phyloP scores from a whole-genome alignment of 2,329 filamentous ascomycete genomes.

The Fusarium sp. region DNA sequence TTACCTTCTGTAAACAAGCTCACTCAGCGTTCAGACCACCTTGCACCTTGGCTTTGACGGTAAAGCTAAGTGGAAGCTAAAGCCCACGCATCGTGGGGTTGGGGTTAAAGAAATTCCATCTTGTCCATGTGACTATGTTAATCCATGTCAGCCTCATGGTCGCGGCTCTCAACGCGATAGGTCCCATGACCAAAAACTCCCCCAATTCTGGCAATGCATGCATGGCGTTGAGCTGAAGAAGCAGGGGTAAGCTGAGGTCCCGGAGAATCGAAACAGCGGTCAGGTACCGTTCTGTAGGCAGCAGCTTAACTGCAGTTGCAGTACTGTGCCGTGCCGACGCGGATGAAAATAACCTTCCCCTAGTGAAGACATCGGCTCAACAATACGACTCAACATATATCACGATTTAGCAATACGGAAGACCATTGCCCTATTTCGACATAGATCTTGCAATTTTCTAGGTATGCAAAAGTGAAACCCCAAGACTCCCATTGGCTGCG shows the following conservation, averaged over 20 bases:
- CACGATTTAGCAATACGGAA: background rate
- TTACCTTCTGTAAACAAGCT: conserved; percentile 19
- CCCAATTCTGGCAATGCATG: background rate
- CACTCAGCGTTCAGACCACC: conserved; percentile 8
- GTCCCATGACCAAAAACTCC: conserved; percentile 11
- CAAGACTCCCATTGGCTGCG: background rate
- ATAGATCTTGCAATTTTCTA: background rate
- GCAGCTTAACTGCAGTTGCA: conserved; percentile 12
- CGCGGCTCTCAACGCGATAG: conserved; percentile 28
- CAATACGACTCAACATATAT: background rate
- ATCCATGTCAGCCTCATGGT: conserved; percentile 33
- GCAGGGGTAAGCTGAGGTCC: conserved; percentile 33
- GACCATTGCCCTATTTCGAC: background rate
- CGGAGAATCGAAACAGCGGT: conserved; percentile 28
- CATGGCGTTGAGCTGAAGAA: conserved; percentile 26
- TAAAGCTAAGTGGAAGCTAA: background rate
- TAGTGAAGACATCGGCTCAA: background rate
- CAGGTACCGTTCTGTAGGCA: conserved; percentile 24
- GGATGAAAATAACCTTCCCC: conserved; percentile 4
- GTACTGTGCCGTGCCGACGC: background rate
- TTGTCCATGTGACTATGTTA: conserved; percentile 30
- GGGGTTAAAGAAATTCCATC: background rate
- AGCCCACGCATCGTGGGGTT: conserved; percentile 29
- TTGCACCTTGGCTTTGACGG: conserved; percentile 15
- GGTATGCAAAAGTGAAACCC: background rate